Base-by-base conservation (phyloP, 2,329 filamentous ascomycete genomes). In the Ophiocordyceps sinensis region DNA sequence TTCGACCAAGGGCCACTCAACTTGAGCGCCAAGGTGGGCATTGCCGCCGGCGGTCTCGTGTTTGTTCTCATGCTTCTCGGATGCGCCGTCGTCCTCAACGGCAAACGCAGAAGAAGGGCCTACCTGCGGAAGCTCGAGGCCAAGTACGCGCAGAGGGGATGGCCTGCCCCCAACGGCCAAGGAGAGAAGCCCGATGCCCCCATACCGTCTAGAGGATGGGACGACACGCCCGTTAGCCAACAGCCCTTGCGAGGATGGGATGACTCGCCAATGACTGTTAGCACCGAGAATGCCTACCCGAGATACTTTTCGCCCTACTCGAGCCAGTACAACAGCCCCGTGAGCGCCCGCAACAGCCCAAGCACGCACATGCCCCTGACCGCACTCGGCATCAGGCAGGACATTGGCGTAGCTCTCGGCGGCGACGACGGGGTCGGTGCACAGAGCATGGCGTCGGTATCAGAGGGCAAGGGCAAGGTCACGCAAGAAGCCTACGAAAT, bases 231-330 rank as follows among this genome's bases (percentile, higher is more conserved):
- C n/a, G 9, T 35, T 10, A 35, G 32, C 32, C 32, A 35, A 15
- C 13, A 17, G 32, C 32, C 32, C 0, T 56, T 75, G 10, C 59
- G 51, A 29, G 62, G 65, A 28, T 77, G 73, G 71, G 67, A 70
- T 21, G 68, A 73, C 46, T 75, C 67, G 23, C 75, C 66, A 0
- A 48, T 67, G 43, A 71, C 66, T 37, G 62, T 60, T 2, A 53
- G 53, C 36, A 62, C 62, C 2, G 63, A 67, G 37, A 58, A 57
- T 44, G 44, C 50, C 0, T 65, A 62, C 46, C 58, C 62, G 1
- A 65, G 62, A 7, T 75, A 77, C 56, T 68, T 76, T 47, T 77
- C 73, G 4, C 75, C 76, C 0, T 79, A 79, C 51, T 66, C 63
- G 17, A 76, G 73, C 34, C 71, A 75, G 44, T 78, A 68, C 57